phyloP scores from a whole-genome alignment of 768 basidiomycete species.

The Chlorophyllum brunneum region DNA sequence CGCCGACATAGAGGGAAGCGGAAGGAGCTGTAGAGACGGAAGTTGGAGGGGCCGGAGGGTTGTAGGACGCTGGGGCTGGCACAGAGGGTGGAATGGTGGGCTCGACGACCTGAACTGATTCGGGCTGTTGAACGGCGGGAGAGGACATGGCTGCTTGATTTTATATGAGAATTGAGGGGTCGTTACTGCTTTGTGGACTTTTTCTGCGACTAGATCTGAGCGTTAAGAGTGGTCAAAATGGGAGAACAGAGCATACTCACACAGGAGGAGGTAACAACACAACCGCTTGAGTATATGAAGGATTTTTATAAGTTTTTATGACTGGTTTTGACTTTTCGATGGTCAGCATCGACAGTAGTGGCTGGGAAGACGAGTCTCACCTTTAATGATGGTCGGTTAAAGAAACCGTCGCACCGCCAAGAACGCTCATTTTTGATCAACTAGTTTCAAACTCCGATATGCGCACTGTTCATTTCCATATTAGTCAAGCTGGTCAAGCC shows the following conservation, averaged over 20 bases:
- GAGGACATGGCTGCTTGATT: slow-evolving; percentile 56
- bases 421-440: slow-evolving; percentile 30
- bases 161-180: slow-evolving; percentile 51
- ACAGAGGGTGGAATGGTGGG: slow-evolving; percentile 44
- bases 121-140: slow-evolving; percentile 48
- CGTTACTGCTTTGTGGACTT: slow-evolving; percentile 93
- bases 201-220: slow-evolving; percentile 54
- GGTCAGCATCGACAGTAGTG: slow-evolving; percentile 15
- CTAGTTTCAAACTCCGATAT: slow-evolving; percentile 40
- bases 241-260: slow-evolving; percentile 33
- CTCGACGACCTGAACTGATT: slow-evolving; percentile 48
- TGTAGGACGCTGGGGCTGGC: slow-evolving; percentile 49
- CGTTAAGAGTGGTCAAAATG: slow-evolving; percentile 14
- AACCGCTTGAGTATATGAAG: slow-evolving; percentile 67
- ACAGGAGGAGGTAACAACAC: slow-evolving; percentile 67
- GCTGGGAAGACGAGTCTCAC: slow-evolving; percentile 32
- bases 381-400: slow-evolving; percentile 65
- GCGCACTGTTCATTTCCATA: slow-evolving; percentile 32
- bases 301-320: slow-evolving; percentile 69
- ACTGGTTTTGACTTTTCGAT: slow-evolving; percentile 54
- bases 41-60: slow-evolving; percentile 51
- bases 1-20: slow-evolving; percentile 97
- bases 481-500: not conserved
- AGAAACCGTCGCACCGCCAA: slow-evolving; percentile 31
- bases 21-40: slow-evolving; percentile 76